A percentile compares a stretch with the other conserved stretches of the same genome.
These are phyloP conservation scores for Capniomyces stellatus DNA, from an alignment of 371 early-diverging fungal genomes.

Conservation along the genomic window DNA sequence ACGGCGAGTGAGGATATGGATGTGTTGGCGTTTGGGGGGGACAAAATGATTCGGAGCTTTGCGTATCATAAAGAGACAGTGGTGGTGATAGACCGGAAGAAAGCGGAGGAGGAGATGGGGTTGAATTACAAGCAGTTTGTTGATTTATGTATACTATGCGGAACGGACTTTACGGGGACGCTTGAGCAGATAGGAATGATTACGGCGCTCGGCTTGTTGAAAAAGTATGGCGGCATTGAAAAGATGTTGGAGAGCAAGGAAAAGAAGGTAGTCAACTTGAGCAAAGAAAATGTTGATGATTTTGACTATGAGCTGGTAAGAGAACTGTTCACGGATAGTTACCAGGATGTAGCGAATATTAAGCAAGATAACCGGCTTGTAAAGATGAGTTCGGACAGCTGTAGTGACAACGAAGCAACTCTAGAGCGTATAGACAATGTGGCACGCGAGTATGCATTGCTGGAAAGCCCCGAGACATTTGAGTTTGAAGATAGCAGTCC, in stretches of 20 bases:
- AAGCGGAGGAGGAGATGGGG: constrained; percentile 30
- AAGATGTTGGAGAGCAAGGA: constrained; percentile 26
- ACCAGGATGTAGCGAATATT: too few relatives aligned
- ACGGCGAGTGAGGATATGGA: constrained; percentile 46
- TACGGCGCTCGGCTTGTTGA: constrained; percentile 34
- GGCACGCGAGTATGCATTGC: too few relatives aligned
- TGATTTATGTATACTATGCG: constrained; percentile 63
- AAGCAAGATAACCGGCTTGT: too few relatives aligned
- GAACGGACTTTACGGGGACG: constrained; percentile 53
- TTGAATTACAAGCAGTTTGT: constrained; percentile 36
- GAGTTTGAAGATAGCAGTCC: too few relatives aligned
- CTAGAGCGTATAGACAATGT: too few relatives aligned
- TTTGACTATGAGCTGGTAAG: constrained; percentile 37
- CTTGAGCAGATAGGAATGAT: constrained; percentile 44
- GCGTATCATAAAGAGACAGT: constrained; percentile 2
- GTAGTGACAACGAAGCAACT: too few relatives aligned
- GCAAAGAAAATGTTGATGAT: too few relatives aligned
- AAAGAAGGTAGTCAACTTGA: constrained; percentile 17
- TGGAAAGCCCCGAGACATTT: too few relatives aligned
- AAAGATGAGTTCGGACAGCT: too few relatives aligned
- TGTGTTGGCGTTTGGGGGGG: constrained; percentile 22
- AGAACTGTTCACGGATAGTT: constrained; percentile 27
- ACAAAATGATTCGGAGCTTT: constrained; percentile 10
- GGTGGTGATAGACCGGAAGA: constrained; percentile 28
- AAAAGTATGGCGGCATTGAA: constrained; percentile 42